Evolutionary conservation across 2,329 filamentous ascomycete species (phyloP), one percentile per base, ranked within the genome.

Genomic region (Microdochium trichocladiopsis): DNA sequence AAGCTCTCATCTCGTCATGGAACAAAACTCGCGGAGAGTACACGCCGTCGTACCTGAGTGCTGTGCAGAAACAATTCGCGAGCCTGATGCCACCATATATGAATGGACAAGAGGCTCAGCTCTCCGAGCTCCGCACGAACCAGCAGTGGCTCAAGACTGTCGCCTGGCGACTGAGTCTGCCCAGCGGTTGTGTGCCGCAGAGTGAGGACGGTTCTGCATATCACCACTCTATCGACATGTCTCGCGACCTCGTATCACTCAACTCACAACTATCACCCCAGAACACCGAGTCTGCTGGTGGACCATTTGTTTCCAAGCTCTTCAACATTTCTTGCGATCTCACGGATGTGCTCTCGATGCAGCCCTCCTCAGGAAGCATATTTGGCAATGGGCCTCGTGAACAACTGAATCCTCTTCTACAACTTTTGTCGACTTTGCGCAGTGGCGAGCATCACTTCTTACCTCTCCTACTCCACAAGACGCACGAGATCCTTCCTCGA

Each of bases 301-400:
- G 88, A 37, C 87, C 87, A 24, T 67, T 95, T 68, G 87, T 94
- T 55, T 88, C 92, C 63, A 93, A 93, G 64, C 71, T 95, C 12
- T 81, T 94, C 60, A 87, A 92, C 58, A 80, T 92, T 33, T 83
- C 88, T 12, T 87, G 80, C 65, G 83, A 84, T 16, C 74, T 94
- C 55, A 86, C 80, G 8, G 87, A 93, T 57, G 84, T 89, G 22
- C 82, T 95, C 52, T 78, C 84, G 9, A 75, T 84, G 50, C 81
- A 84, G 49, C 80, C 82, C 1, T 70, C 80, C 0, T 77, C 81
- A 2, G 73, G 80, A 2, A 77, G 81, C 37, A 79, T 81, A 1
- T 90, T 89, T 63, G 75, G 78, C 22, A 67, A 80, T 36, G 83
- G 85, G 0, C 88, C 89, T 2, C 83, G 83, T 33, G 87, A 93